Evolutionary conservation across 306 rosid genomes (phyloP), one percentile per base, ranked within the genome.

Genomic region (Vigna hirtella): DNA sequence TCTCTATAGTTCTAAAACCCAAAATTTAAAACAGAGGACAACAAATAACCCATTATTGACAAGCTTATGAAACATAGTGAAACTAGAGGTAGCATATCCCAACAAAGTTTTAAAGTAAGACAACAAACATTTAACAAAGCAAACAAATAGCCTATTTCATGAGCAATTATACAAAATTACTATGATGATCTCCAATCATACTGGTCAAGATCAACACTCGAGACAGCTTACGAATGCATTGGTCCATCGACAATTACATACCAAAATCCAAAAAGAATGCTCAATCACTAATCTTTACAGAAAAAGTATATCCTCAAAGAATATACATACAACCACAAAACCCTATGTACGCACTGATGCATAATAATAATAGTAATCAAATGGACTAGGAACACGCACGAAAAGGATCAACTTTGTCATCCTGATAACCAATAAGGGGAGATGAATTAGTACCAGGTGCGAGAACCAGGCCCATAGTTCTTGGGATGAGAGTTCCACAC

Each of bases 401-500:
- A 48, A 48, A 20, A 20, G 16, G 9, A 32, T 51, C 40, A 38
- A 51, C 12, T 52, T 48, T 4, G 42, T 51, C 13, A 26, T 47
- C 1, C 30, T 2, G 4, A 34, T 5, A 2, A 70, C 10, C 62
- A 9, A 16, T 4, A 14, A 16, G 18, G 30, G 17, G 18, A 36
- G 15, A 72, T 12, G 73, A 20, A 17, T 67, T 14, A 47, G 65
- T 85, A 94, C 97, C 98, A 94, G 73, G 98, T 61, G 79, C 98
- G 93, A 62, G 98, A 92, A 32, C 97, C 97, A 76, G 98, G 98
- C 14, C 97, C 98, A 57, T 94, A 94, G 82, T 16, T 92, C 88
- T 94, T 90, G 2, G 98, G 97, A 81, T 90, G 98, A 62, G 98
- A 89, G 69, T 94, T 94, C 98, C 98, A 92, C 1, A 90, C 94